Percentiles rank a stretch among this genome's conserved stretches.
Evolutionary conservation across 2,329 filamentous ascomycete species (phyloP).

Genomic region (Penicillium aurantiogriseum): DNA sequence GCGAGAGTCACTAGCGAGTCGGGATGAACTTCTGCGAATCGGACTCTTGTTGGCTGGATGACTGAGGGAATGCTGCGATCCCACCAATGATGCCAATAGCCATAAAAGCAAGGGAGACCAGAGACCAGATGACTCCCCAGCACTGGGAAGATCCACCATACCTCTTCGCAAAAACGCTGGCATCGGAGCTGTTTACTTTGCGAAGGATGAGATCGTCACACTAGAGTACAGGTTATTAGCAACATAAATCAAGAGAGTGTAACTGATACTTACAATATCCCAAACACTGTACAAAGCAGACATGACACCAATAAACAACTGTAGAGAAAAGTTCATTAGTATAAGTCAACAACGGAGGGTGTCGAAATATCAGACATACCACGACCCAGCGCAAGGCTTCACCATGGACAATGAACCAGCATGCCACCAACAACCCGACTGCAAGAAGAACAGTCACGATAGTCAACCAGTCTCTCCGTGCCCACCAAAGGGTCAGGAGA

Average conservation of each 20-base stretch:
- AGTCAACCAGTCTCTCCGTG: conserved; percentile 73
- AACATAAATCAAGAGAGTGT: neutral
- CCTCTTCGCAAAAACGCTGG: conserved; percentile 72
- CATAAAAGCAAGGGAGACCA: conserved; percentile 72
- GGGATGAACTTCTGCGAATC: conserved; percentile 68
- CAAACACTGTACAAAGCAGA: conserved; percentile 75
- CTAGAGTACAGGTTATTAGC: conserved; percentile 30
- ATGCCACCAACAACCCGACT: conserved; percentile 68
- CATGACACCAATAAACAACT: conserved; percentile 81
- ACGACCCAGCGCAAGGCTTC: conserved; percentile 72
- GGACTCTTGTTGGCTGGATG: conserved; percentile 64
- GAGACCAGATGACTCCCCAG: conserved; percentile 76
- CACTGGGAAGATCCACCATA: conserved; percentile 78
- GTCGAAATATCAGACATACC: conserved; percentile 39
- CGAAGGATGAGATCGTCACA: conserved; percentile 77
- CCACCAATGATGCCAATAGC: conserved; percentile 70
- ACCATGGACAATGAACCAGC: conserved; percentile 77
- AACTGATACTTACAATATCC: conserved; percentile 62
- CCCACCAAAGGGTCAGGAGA: conserved; percentile 79
- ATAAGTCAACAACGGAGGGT: neutral
- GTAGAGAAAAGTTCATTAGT: neutral
- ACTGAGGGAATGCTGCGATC: conserved; percentile 72
- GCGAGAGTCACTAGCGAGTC: conserved; percentile 27
- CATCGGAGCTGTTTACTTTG: conserved; percentile 77
- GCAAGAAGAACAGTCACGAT: conserved; percentile 68